Base-by-base conservation (phyloP, 495 filamentous ascomycete species). In the Niebla homalea region DNA sequence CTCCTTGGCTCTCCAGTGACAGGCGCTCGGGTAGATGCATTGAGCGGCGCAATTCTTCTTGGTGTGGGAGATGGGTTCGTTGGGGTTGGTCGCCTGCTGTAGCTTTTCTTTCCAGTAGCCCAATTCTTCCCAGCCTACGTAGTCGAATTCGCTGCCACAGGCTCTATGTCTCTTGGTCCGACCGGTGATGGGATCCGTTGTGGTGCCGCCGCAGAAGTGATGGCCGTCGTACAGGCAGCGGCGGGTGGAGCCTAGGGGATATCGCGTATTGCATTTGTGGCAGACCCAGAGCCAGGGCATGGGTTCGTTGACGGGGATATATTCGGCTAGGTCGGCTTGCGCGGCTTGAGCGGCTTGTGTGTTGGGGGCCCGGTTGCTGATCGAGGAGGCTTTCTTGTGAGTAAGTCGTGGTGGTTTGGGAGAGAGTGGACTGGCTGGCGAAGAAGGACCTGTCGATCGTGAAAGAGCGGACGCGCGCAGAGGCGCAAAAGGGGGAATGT, bases 221-320 rank as follows among this genome's bases (percentile, higher is more conserved):
- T 74, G 70, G 2, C 70, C 70, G 51, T 74, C 69, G 36, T 71
- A 64, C 19, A 73, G 66, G 46, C 70, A 73, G 36, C 70, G 66
- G 1, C 70, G 67, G 1, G 70, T 74, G 11, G 59, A 59, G 29
- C 63, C 67, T 20, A 73, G 57, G 3, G 55, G 54, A 57, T 71
- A 72, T 32, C 57, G 61, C 42, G 57, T 57, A 42, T 58, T 51
- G 62, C 70, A 73, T 43, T 67, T 51, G 50, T 73, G 70, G 57
- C 70, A 72, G 51, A 60, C 56, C 70, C 70, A 73, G 36, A 70
- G 57, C 70, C 70, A 73, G 26, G 58, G 48, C 51, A 60, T 46
- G 2, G 55, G 57, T 11, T 40, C 15, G 2, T 32, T 32, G 29
- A 12, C 29, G 29, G 29, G 29, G 46, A 16, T 25, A 55, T 57